Evolutionary conservation across 2,329 filamentous ascomycete species (phyloP).

Genomic region (Talaromyces verruculosus): DNA sequence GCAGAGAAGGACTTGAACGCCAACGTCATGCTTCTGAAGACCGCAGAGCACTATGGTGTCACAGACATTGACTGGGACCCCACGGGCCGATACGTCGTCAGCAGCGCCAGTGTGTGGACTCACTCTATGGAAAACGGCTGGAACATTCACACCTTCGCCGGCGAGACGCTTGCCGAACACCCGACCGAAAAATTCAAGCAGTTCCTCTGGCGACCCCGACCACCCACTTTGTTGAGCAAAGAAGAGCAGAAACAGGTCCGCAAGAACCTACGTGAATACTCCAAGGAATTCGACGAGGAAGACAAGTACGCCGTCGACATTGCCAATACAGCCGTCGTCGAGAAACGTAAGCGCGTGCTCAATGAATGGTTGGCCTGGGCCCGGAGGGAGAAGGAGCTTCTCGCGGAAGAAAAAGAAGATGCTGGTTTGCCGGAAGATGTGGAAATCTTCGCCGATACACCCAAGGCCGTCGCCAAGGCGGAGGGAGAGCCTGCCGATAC

Average conservation of each 20-base stretch:
- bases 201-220: conserved; percentile 89
- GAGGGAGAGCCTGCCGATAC: conserved; percentile 69
- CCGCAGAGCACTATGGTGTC: conserved; percentile 91
- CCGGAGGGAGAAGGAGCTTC: conserved; percentile 67
- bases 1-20: conserved; percentile 90
- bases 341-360: conserved; percentile 76
- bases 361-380: conserved; percentile 90
- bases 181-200: conserved; percentile 97
- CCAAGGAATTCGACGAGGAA: conserved; percentile 89
- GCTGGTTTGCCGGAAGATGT: conserved; percentile 64
- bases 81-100: conserved; percentile 89
- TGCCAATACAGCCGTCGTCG: conserved; percentile 90
- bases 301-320: conserved; percentile 91
- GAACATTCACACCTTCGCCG: conserved; percentile 96
- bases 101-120: conserved; percentile 92
- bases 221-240: conserved; percentile 85
- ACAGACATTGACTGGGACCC: conserved; percentile 99
- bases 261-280: conserved; percentile 98
- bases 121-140: conserved; percentile 99
- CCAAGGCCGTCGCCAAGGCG: conserved; percentile 51
- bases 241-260: conserved; percentile 97
- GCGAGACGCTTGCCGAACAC: conserved; percentile 84
- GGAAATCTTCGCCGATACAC: conserved; percentile 58
- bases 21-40: conserved; percentile 93
- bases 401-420: conserved; percentile 68